phyloP scores from a whole-genome alignment of 345 rosid genomes.

The Eucalyptus marginata region DNA sequence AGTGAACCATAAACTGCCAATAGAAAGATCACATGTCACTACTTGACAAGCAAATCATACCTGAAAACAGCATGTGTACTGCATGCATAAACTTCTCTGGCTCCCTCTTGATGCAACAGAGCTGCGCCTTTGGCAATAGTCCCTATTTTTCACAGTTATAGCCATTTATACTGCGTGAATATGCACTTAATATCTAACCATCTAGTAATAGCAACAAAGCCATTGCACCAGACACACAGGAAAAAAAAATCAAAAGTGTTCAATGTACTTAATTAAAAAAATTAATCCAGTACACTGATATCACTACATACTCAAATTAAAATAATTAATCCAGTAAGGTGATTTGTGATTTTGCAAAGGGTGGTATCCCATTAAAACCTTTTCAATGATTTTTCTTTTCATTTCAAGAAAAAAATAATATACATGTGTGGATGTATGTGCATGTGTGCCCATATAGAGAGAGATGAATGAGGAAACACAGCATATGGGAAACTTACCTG shows the following conservation, averaged over 20 bases:
- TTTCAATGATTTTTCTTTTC: background rate
- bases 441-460: background rate
- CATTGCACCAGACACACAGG: background rate
- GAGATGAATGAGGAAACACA: background rate
- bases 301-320: background rate
- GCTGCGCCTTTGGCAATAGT: slow-evolving; percentile 96
- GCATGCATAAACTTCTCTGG: slow-evolving; percentile 96
- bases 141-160: slow-evolving; percentile 25
- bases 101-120: slow-evolving; percentile 93
- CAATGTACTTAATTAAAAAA: background rate
- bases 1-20: background rate
- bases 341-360: background rate
- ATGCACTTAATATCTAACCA: background rate
- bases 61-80: slow-evolving; percentile 94
- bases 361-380: background rate
- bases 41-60: slow-evolving; percentile 13
- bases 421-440: background rate
- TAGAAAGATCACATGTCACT: background rate
- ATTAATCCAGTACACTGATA: background rate
- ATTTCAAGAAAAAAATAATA: background rate
- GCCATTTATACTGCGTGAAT: background rate
- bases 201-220: background rate
- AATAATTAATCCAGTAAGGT: background rate
- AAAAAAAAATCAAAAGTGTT: background rate
- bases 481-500: slow-evolving; percentile 38